Conservation (phyloP, 148 eudicot species). For the Tetragonia tetragonoides region DNA sequence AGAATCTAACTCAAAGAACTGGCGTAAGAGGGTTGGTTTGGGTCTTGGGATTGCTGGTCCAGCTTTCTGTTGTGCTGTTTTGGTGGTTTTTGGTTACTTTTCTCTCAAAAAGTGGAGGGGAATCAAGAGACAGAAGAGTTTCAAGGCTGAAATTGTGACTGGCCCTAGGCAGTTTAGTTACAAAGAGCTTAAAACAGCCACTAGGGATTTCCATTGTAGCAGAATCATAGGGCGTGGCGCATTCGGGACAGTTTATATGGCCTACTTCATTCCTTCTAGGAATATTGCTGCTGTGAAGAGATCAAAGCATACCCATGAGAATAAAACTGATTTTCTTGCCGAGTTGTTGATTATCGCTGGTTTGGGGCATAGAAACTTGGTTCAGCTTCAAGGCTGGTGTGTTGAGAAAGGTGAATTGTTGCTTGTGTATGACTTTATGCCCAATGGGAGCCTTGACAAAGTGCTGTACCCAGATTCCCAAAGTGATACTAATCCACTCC, state of each 20-base stretch:
- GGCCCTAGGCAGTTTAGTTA: conserved; percentile 71
- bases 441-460: conserved; percentile 73
- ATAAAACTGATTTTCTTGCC: conserved; percentile 57
- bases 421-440: conserved; percentile 55
- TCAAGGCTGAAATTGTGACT: conserved; percentile 50
- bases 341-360: conserved; percentile 48
- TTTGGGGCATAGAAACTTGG: conserved; percentile 47
- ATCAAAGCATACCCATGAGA: conserved; percentile 62
- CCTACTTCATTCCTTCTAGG: conserved; percentile 39
- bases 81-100: conserved; percentile 52
- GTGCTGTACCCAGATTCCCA: conserved; percentile 49
- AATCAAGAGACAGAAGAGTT: conserved; percentile 39
- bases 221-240: conserved; percentile 73
- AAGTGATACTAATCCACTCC: conserved; percentile 31
- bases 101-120: conserved; percentile 49
- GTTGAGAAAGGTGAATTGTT: conserved; percentile 46
- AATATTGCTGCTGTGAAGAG: conserved; percentile 70
- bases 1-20: conserved; percentile 31
- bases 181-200: conserved; percentile 61
- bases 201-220: conserved; percentile 58
- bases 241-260: conserved; percentile 82
- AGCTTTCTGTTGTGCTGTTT: conserved; percentile 42
- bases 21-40: conserved; percentile 45
- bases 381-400: conserved; percentile 64
- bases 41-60: conserved; percentile 60